Conservation (phyloP, 2,329 filamentous ascomycete species). For the Apiospora hydei region DNA sequence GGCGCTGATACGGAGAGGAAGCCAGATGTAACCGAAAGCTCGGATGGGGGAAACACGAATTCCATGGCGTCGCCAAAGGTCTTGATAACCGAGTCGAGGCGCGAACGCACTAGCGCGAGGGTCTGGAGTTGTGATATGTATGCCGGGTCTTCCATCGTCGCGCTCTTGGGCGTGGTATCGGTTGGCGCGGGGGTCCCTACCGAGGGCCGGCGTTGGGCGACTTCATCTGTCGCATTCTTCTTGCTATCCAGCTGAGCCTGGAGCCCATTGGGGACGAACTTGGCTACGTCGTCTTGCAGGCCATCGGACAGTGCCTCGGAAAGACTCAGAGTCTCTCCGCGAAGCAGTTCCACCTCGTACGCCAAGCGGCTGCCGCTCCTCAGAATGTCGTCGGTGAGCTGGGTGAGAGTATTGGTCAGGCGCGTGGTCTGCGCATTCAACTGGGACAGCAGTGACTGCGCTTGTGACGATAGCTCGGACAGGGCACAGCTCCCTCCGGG, state of each 20-base stretch:
- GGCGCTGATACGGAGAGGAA: conserved; percentile 92
- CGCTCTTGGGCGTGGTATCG: conserved; percentile 31
- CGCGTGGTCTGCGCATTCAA: conserved; percentile 88
- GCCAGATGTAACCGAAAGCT: conserved; percentile 81
- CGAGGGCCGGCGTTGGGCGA: conserved; percentile 34
- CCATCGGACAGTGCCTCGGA: conserved; percentile 79
- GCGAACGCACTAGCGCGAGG: conserved; percentile 79
- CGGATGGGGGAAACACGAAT: conserved; percentile 89
- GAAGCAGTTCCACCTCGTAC: conserved; percentile 91
- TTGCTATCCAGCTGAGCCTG: conserved; percentile 42
- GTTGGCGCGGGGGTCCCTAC: conserved; percentile 28
- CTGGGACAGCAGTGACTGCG: conserved; percentile 84
- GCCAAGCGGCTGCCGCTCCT: conserved; percentile 86
- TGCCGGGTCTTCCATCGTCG: conserved; percentile 51
- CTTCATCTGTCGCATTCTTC: conserved; percentile 28
- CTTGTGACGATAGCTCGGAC: conserved; percentile 79
- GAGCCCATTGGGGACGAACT: conserved; percentile 69
- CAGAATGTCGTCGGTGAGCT: conserved; percentile 93
- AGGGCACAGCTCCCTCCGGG: conserved; percentile 62
- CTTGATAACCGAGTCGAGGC: conserved; percentile 89
- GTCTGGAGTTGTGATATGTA: conserved; percentile 83
- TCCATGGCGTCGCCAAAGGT: conserved; percentile 96
- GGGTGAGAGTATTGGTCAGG: conserved; percentile 80
- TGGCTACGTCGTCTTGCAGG: conserved; percentile 73
- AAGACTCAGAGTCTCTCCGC: conserved; percentile 86